Percentiles rank a stretch among this genome's conserved stretches.
Conservation (phyloP, 192 early-diverging fungal species). For the Nowakowskiella sp. region DNA sequence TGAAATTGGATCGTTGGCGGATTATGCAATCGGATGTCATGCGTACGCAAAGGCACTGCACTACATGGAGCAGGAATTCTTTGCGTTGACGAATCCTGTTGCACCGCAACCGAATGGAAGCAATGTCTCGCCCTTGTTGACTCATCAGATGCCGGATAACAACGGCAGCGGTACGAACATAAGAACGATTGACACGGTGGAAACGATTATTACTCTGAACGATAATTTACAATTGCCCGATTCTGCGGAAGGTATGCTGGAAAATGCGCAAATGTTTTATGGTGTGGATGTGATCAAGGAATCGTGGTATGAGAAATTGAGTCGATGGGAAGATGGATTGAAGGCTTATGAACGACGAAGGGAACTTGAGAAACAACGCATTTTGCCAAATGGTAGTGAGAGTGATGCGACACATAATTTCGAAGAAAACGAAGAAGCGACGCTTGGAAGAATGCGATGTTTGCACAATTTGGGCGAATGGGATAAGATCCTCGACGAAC, state of each 20-base stretch:
- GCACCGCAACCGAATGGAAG: too few species aligned
- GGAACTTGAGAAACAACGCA: too few species aligned
- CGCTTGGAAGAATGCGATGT: constrained; percentile 81
- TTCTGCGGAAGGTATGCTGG: constrained; percentile 90
- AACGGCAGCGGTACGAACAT: too few species aligned
- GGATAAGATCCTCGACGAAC: constrained; percentile 66
- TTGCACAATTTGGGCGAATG: constrained; percentile 89
- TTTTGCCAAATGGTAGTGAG: too few species aligned
- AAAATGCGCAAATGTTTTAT: constrained; percentile 71
- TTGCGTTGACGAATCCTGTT: constrained; percentile 68
- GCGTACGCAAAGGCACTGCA: constrained; percentile 97
- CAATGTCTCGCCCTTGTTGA: too few species aligned
- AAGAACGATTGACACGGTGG: constrained; percentile 78
- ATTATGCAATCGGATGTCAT: constrained; percentile 86
- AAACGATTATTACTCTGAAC: constrained; percentile 88
- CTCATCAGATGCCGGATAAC: too few species aligned
- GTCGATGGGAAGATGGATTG: constrained; percentile 90
- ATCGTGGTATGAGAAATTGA: constrained; percentile 88
- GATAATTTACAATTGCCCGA: constrained; percentile 92
- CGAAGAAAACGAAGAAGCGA: constrained; percentile 70
- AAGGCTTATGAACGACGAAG: constrained; percentile 71
- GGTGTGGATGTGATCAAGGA: constrained; percentile 82
- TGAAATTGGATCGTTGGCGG: constrained; percentile 78
- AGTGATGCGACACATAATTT: too few species aligned
- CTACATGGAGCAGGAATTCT: constrained; percentile 94